Evolutionary conservation across 495 filamentous ascomycete species (phyloP).

Genomic region (Trichoderma gamsii): DNA sequence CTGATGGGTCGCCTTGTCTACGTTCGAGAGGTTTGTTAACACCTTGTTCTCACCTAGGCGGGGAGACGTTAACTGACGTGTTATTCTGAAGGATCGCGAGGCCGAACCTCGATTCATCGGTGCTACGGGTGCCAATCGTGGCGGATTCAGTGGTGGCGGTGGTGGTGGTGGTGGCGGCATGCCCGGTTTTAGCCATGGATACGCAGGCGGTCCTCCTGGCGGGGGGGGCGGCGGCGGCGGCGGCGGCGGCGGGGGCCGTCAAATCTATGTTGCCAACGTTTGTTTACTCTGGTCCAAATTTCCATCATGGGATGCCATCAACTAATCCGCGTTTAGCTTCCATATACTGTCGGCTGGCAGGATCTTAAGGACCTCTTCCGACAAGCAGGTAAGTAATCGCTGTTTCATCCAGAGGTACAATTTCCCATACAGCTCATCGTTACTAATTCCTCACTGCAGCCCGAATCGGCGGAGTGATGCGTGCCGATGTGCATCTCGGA

Average conservation of each 20-base stretch:
- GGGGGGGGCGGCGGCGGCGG: conserved; percentile 48
- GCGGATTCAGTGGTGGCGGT: conserved; percentile 26
- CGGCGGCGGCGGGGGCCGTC: conserved; percentile 56
- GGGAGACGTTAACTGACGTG: not conserved
- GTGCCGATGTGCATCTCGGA: conserved; percentile 91
- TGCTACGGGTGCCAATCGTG: conserved; percentile 53
- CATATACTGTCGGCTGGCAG: conserved; percentile 97
- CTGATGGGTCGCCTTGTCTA: conserved; percentile 97
- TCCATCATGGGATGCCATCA: conserved; percentile 29
- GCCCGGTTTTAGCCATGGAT: conserved; percentile 34
- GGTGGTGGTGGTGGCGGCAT: conserved; percentile 26
- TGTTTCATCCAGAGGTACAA: conserved; percentile 16
- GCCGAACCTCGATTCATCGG: conserved; percentile 90
- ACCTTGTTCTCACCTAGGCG: not conserved
- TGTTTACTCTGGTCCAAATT: conserved; percentile 46
- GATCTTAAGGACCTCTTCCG: conserved; percentile 98
- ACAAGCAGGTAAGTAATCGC: conserved; percentile 75
- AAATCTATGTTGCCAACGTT: conserved; percentile 98
- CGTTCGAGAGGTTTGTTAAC: conserved; percentile 78
- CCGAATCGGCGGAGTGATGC: conserved; percentile 75
- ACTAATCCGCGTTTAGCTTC: conserved; percentile 59
- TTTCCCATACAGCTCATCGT: not conserved
- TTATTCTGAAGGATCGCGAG: conserved; percentile 69
- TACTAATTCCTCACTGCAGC: conserved; percentile 34
- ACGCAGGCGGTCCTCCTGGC: conserved; percentile 38